Base-by-base conservation (phyloP, 148 eudicot genomes). In the Fagopyrum homotropicum region DNA sequence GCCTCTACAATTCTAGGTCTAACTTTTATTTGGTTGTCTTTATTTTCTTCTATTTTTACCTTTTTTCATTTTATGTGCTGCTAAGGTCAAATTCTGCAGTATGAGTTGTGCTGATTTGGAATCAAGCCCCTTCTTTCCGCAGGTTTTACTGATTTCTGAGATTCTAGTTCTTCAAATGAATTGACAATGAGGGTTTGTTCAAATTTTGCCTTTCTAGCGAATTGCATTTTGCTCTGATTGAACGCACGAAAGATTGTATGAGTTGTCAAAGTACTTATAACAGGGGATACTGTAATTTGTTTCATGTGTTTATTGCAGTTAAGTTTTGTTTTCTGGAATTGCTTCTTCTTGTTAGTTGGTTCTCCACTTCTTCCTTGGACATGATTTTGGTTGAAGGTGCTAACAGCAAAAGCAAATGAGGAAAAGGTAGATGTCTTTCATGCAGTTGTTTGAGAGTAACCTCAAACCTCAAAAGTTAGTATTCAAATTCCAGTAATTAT, bases 121-220 rank as follows among this genome's bases (percentile, higher is more conserved):
- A 3, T 63, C 5, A 9, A 66, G 46, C 71, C 46, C 19, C 19
- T 22, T 19, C 66, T 22, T 60, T 60, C 9, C 14, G 5, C 30
- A 22, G 11, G 26, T 10, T 6, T 29, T 29, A 16, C 19, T 9
- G 71, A 43, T 66, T 66, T 66, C 71, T 66, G 71, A 40, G 40
- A 66, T 66, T 35, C 19, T 14, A 43, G 15, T 26, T 66, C 71
- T 63, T 29, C n/a, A 40, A 66, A 40, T 66, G 71, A 66, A 66
- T 66, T 66, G 71, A 40, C 71, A 66, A 66, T 66, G 71, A 40
- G 71, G 46, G 40, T 19, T 64, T 35, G 69, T 35, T 64, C 14
- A 35, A 35, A 45, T 10, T 64, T 4, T 30, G 66, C 66, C 29
- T 59, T 6, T 61, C 68, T 61, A 10, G 68, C 30, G 43, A 61